A percentile compares a stretch with the other conserved stretches of the same genome.
Evolutionary conservation across 306 rosid genomes (phyloP).

Genomic region (Malus fusca): DNA sequence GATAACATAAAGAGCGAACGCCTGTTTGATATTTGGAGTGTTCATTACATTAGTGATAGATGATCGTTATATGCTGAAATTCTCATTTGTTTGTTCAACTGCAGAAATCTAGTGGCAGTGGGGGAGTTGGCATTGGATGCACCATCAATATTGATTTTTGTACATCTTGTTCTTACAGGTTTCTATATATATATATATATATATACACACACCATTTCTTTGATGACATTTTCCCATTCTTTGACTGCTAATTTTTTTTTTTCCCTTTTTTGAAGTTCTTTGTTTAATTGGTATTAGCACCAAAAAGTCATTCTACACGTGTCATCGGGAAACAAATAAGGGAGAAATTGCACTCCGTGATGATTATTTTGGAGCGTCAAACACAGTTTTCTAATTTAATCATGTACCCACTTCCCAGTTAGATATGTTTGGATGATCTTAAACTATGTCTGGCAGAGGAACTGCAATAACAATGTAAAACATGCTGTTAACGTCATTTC

Average conservation of each 20-base stretch:
- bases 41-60: neutral
- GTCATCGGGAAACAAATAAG: no score
- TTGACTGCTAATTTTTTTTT: neutral
- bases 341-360: no score
- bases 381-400: neutral
- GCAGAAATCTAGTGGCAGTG: conserved; percentile 32
- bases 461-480: conserved; percentile 47
- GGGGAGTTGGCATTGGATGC: conserved; percentile 44
- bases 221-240: neutral
- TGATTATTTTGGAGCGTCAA: no score
- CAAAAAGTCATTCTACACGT: no score
- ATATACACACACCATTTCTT: neutral
- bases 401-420: neutral
- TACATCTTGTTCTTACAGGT: conserved; percentile 67
- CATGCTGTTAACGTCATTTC: conserved; percentile 51
- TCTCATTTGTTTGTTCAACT: neutral
- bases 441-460: conserved; percentile 36
- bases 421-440: neutral
- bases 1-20: no score
- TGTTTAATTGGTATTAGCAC: neutral
- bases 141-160: conserved; percentile 48
- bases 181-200: neutral
- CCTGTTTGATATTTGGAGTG: no score
- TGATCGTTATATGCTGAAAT: neutral
- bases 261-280: neutral